Evolutionary conservation across 441 rosid genomes (phyloP).

Genomic region (Populus hybrid): DNA sequence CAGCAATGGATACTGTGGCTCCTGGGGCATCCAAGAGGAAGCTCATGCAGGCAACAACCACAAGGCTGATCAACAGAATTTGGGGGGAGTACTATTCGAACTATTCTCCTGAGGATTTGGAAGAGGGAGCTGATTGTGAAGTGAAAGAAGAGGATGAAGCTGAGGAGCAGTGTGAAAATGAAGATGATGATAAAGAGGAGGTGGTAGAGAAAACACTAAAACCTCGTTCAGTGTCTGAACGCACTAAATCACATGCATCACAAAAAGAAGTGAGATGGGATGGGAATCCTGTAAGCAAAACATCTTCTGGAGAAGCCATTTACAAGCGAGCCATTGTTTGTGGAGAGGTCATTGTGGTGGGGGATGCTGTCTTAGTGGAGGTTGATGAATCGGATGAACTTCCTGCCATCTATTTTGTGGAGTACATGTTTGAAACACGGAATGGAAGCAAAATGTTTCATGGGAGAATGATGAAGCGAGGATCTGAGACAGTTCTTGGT

Average conservation of each 20-base stretch:
- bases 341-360: conserved; percentile 51
- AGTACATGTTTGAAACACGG: conserved; percentile 66
- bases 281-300: conserved; percentile 45
- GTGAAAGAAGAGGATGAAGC: too few relatives aligned
- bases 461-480: conserved; percentile 59
- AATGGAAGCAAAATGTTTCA: conserved; percentile 64
- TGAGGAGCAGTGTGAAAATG: too few relatives aligned
- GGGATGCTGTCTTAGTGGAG: conserved; percentile 48
- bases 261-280: conserved; percentile 51
- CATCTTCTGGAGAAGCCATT: conserved; percentile 46
- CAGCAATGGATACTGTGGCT: conserved; percentile 48
- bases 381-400: conserved; percentile 37
- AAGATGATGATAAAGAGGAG: conserved; percentile 44
- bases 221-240: conserved; percentile 26
- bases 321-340: conserved; percentile 49
- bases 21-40: conserved; percentile 52
- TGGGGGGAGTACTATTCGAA: conserved; percentile 87
- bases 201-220: conserved; percentile 23
- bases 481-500: conserved; percentile 64
- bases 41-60: conserved; percentile 84
- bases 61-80: conserved; percentile 65
- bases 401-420: conserved; percentile 59
- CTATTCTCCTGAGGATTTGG: conserved; percentile 55
- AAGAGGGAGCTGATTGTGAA: conserved; percentile 19
- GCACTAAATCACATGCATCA: conserved; percentile 28